Evolutionary conservation across 192 early-diverging fungal species (phyloP).

Genomic region (Linnemannia zychae): DNA sequence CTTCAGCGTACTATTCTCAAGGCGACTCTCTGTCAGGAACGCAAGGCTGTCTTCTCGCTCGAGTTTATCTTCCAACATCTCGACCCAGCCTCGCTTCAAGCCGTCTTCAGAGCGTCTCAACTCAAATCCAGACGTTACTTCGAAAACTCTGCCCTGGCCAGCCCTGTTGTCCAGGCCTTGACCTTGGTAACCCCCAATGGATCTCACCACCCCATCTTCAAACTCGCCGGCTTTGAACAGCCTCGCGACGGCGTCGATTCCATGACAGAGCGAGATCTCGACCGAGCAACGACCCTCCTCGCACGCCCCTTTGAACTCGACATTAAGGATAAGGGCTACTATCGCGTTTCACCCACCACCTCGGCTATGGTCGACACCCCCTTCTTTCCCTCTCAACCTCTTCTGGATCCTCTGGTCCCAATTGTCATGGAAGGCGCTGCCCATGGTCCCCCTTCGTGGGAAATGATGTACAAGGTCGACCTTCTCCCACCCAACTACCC

Average conservation of each 20-base stretch:
- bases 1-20: slow-evolving; percentile 54
- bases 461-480: slow-evolving; percentile 56
- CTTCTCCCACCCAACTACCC: slow-evolving; percentile 52
- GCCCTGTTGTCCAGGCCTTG: slow-evolving; percentile 51
- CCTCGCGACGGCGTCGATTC: slow-evolving; percentile 17
- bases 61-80: slow-evolving; percentile 57
- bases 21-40: slow-evolving; percentile 55
- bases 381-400: slow-evolving; percentile 50
- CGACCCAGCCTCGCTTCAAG: slow-evolving; percentile 49
- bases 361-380: slow-evolving; percentile 55
- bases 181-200: slow-evolving; percentile 48
- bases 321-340: slow-evolving; percentile 54
- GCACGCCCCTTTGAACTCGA: slow-evolving; percentile 45
- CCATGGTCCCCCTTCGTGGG: slow-evolving; percentile 50
- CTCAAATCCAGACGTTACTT: slow-evolving; percentile 52
- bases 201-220: slow-evolving; percentile 47
- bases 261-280: slow-evolving; percentile 44
- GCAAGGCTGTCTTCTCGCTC: slow-evolving; percentile 54
- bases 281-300: slow-evolving; percentile 42
- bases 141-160: slow-evolving; percentile 52
- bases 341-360: slow-evolving; percentile 46
- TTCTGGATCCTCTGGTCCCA: slow-evolving; percentile 49
- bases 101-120: slow-evolving; percentile 51
- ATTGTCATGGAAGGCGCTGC: slow-evolving; percentile 38
- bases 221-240: slow-evolving; percentile 38